Evolutionary conservation across 2,329 filamentous ascomycete genomes (phyloP), one percentile per base, ranked within the genome.

Genomic region (Purpureocillium takamizusanense): DNA sequence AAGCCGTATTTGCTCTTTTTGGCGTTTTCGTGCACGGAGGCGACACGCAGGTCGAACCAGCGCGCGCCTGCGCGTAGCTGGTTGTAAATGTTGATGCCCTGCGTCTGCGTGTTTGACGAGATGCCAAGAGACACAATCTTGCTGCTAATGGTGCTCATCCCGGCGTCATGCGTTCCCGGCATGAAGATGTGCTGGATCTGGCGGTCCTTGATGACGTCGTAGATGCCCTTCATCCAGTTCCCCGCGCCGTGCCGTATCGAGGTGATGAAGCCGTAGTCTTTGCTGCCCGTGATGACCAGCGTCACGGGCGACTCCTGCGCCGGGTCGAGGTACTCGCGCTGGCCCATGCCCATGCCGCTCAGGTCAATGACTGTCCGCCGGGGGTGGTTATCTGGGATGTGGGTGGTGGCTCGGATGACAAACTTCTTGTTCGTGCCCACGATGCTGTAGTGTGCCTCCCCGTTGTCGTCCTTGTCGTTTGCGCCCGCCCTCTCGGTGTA

Each of bases 131-230:
- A 52, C 2, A 31, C 28, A 4, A 66, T 64, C 12, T 51, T 46
- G 34, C 47, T 39, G 12, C 51, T 61, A 42, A 67, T 66, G 1
- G 43, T 54, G 17, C 57, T 62, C 66, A 73, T 72, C n/a, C 67
- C 69, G 0, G 66, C 56, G 41, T 72, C 66, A 42, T 73, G 67
- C 4, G 65, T 61, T 8, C 67, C 69, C 0, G 68, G 68, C 56
- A 73, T 63, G 35, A 63, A 57, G 14, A 72, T 55, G 23, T 70
- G 60, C 37, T 62, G 62, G 0, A 72, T 48, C 1, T 58, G 60
- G 10, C 68, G 59, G 42, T 57, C 51, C 29, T 52, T 51, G 42
- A 62, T 60, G 3, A 53, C 50, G 14, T 55, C 39, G 40, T 58
- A 55, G 9, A 61, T 47, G 6, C 41, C 39, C 27, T 44, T 49